These are phyloP conservation scores for Monosporascus ibericus DNA, from an alignment of 2,329 filamentous ascomycete species.

Conservation along the genomic window DNA sequence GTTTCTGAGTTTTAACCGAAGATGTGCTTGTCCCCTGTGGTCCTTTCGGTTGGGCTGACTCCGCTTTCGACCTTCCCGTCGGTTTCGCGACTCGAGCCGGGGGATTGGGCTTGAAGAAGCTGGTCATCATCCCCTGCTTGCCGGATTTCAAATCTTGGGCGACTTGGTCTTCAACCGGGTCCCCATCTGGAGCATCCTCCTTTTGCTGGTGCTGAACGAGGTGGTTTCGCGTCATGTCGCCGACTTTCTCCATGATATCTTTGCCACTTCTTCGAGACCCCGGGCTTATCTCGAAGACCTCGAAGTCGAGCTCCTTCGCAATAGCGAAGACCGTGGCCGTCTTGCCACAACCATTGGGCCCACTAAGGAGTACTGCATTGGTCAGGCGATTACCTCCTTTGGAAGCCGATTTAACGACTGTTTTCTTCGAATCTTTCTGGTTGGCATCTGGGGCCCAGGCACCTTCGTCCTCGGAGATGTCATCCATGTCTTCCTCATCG, in stretches of 20 bases:
- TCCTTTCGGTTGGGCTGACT: constrained; percentile 16
- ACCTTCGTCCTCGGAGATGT: constrained; percentile 57
- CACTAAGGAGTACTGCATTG: constrained; percentile 84
- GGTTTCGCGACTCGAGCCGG: constrained; percentile 11
- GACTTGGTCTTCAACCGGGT: constrained; percentile 38
- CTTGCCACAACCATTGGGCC: constrained; percentile 86
- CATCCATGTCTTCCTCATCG: constrained; percentile 71
- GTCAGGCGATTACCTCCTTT: constrained; percentile 46
- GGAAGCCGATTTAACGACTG: constrained; percentile 42
- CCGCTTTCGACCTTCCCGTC: constrained; percentile 23
- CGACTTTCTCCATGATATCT: constrained; percentile 85
- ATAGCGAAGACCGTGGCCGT: constrained; percentile 88
- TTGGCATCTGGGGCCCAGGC: constrained; percentile 34
- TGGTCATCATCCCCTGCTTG: constrained; percentile 71
- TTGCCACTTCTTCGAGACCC: constrained; percentile 78
- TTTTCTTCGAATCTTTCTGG: constrained; percentile 40
- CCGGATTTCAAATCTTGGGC: constrained; percentile 57
- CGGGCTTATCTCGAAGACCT: constrained; percentile 91
- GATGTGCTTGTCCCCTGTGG: constrained; percentile 27
- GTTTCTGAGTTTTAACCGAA: constrained; percentile 33
- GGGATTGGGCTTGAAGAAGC: constrained; percentile 65
- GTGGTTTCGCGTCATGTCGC: constrained; percentile 96
- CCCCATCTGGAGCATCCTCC: constrained; percentile 21
- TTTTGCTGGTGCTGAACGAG: constrained; percentile 58
- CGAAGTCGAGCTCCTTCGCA: constrained; percentile 85